Base-by-base conservation (phyloP, 805 yeast genomes). In the Wickerhamomyces bisporus region DNA sequence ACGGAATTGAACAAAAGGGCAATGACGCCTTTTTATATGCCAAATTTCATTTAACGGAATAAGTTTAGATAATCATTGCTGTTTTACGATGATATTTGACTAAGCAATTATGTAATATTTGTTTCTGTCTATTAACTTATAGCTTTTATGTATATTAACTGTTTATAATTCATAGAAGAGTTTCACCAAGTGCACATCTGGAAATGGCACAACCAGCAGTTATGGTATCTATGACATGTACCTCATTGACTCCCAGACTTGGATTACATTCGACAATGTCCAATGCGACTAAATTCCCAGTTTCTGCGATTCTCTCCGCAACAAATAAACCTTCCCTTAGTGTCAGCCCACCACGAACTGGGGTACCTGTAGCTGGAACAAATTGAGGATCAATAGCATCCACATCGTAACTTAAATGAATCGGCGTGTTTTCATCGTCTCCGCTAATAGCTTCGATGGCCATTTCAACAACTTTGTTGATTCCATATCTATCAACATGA, bases 351-450 rank as follows among this genome's bases (percentile, higher is more conserved):
- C 98, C 98, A 60, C 95, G 80, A 13, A 91, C 98, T 30, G 97
- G 91, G 1, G 98, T 93, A 38, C 98, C 98, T 1, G 98, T 91
- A 28, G 97, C 95, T 15, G 96, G 97, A 12, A 93, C 96, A 57
- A 70, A 88, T 44, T 79, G 72, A 34, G 98, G 98, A 63, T 91
- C 98, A 41, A 93, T 81, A 30, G 97, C 97, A 64, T 91, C 98
- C 31, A 91, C 97, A 58, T 91, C 98, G 59, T 89, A 91, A 20
- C 94, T 82, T 48, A 93, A 65, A 67, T 91, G 96, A 45, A 93
- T 73, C 35, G 98, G 98, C 34, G 49, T 49, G 17, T 18, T n/a
- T 12, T 72, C 66, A 16, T 77, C 73, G 38, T 75, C 71, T 13
- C 95, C 95, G 62, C 84, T 84, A 50, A 93, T 68, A 21, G 73